Evolutionary conservation across 331 rosid species (phyloP).

Genomic region (Erythrophleum ivorense): DNA sequence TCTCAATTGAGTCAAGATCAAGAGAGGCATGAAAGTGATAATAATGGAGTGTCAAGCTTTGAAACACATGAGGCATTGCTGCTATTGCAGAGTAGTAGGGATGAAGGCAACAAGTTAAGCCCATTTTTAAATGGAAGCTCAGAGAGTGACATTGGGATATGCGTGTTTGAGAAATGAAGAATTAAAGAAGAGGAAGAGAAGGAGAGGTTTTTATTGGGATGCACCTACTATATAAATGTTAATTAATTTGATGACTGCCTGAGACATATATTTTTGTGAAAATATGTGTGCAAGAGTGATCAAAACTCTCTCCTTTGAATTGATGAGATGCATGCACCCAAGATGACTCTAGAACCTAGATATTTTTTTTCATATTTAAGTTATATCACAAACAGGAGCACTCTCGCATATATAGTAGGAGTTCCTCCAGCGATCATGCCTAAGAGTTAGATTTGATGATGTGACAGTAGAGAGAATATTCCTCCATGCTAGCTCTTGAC

Average conservation of each 20-base stretch:
- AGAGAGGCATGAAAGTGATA: constrained; percentile 53
- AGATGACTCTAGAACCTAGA: constrained; percentile 48
- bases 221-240: constrained; percentile 1
- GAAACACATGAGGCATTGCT: constrained; percentile 58
- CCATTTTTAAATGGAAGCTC: constrained; percentile 65
- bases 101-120: constrained; percentile 64
- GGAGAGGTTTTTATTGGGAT: constrained; percentile 34
- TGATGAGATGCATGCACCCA: constrained; percentile 48
- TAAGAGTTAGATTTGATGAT: constrained; percentile 17
- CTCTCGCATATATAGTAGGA: constrained; percentile 21
- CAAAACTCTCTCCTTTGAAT: constrained; percentile 20
- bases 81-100: constrained; percentile 60
- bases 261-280: constrained; percentile 7
- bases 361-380: constrained; percentile 37
- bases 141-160: constrained; percentile 87
- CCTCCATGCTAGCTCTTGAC: background rate
- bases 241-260: background rate
- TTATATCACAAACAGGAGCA: constrained; percentile 31
- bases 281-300: background rate
- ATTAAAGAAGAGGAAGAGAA: background rate
- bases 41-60: constrained; percentile 56
- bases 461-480: constrained; percentile 32
- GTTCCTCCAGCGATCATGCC: constrained; percentile 5
- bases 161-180: constrained; percentile 83
- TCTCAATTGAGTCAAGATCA: constrained; percentile 88